Evolutionary conservation across 805 yeast species (phyloP), one percentile per base, ranked within the genome.

Genomic region (Myxozyma mucilagina): DNA sequence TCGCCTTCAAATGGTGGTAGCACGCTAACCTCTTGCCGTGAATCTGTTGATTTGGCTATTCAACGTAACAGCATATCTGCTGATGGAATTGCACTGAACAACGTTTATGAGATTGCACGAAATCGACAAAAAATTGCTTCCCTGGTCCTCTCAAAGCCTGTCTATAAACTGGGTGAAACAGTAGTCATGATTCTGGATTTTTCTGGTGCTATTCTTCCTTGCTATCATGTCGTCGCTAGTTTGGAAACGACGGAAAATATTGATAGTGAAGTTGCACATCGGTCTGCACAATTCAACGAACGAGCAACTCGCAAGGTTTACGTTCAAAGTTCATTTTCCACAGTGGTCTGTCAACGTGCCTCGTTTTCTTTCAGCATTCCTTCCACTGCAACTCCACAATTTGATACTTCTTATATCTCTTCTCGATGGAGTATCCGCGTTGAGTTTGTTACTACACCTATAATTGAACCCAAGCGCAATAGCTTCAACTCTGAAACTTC

Each of bases 71-170:
- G 60, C 13, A 52, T 64, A 39, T 58, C 67, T 3, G 68, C 62
- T 1, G 65, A 65, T 36, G 67, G 63, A 2, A 9, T 53, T 18
- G 61, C 55, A 11, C 36, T 65, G 34, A 59, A 60, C 31, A 65
- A 47, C 24, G 44, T 60, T 24, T 76, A 70, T 50, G 77, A 76
- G 47, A 78, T 84, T 7, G 78, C 79, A 44, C 72, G 79, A 56
- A 74, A 78, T 56, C 76, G 79, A 8, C 69, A 74, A 47, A 68
- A 73, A 11, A 74, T 83, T 8, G 79, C 83, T 0, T 74, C 72
- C 16, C 49, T 80, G 18, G 59, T 68, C 0, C 70, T 80, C 32
- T 75, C 81, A 7, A 78, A 77, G 60, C 72, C 77, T 1, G 74
- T 75, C 43, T 80, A 76, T 61, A 75, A 63, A 29, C 56, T 67